Conservation (phyloP, 2,329 filamentous ascomycete species). For the Scorias spongiosa region DNA sequence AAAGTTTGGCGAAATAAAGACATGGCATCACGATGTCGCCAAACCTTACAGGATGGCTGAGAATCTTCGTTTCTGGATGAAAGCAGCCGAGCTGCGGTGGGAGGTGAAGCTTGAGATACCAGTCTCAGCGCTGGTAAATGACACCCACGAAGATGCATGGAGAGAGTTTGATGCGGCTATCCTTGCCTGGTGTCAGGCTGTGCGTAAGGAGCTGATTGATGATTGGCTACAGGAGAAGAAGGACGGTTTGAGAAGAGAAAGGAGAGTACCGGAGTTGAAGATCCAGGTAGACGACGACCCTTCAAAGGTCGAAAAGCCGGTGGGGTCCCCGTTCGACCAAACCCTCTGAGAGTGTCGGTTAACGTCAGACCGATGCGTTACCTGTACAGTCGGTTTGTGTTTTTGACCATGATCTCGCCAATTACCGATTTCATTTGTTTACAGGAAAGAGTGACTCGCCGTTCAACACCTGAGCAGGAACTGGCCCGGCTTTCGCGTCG, state of each 20-base stretch:
- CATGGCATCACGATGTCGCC: constrained; percentile 78
- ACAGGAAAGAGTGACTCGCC: no score
- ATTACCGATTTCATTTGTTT: no score
- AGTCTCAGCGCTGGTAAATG: constrained; percentile 73
- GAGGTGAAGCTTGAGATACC: constrained; percentile 67
- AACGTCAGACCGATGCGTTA: no score
- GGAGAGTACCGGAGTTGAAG: constrained; percentile 15
- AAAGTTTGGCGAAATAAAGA: constrained; percentile 77
- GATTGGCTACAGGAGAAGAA: constrained; percentile 43
- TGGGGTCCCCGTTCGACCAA: no score
- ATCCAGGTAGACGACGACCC: constrained; percentile 10
- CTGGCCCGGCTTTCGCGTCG: no score
- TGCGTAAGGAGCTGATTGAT: constrained; percentile 66
- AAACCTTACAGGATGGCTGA: constrained; percentile 92
- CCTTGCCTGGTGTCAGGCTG: constrained; percentile 65
- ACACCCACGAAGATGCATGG: constrained; percentile 56
- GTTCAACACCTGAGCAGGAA: no score
- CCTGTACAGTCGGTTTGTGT: no score
- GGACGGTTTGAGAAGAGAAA: constrained; percentile 3
- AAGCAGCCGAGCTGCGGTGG: constrained; percentile 88
- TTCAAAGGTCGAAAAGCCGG: neutral
- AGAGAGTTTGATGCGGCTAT: constrained; percentile 69
- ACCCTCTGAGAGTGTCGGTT: no score
- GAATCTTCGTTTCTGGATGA: constrained; percentile 90
- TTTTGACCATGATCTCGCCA: no score